Conservation (phyloP, 2,329 filamentous ascomycete genomes). For the Phialophora macrospora region DNA sequence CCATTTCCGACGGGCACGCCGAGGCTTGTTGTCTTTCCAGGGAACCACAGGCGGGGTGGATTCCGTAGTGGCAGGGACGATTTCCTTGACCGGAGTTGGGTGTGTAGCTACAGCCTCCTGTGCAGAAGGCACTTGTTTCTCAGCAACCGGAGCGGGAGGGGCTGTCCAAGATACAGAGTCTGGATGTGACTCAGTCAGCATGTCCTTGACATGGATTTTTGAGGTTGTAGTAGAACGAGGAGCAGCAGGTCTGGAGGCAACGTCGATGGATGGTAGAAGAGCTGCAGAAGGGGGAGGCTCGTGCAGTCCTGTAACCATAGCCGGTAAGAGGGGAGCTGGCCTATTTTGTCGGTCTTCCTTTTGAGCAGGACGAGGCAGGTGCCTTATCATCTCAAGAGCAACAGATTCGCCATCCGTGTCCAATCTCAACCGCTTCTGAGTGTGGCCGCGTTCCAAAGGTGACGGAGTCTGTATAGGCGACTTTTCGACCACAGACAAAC, state of each 20-base stretch:
- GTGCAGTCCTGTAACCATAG: slow-evolving; percentile 64
- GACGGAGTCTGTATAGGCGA: slow-evolving; percentile 37
- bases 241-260: slow-evolving; percentile 43
- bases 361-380: slow-evolving; percentile 54
- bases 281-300: slow-evolving; percentile 67
- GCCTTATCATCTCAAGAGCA: slow-evolving; percentile 48
- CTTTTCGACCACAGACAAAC: slow-evolving; percentile 53
- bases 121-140: slow-evolving; percentile 5
- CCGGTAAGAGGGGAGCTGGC: slow-evolving; percentile 50
- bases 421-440: slow-evolving; percentile 52
- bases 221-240: slow-evolving; percentile 33
- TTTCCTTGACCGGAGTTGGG: slow-evolving; percentile 14
- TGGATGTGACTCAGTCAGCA: slow-evolving; percentile 29
- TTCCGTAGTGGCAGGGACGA: slow-evolving; percentile 22
- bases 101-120: slow-evolving; percentile 2
- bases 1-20: slow-evolving; percentile 61
- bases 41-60: slow-evolving; percentile 42
- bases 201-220: slow-evolving; percentile 40
- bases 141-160: neutral
- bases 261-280: slow-evolving; percentile 65
- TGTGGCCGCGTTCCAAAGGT: slow-evolving; percentile 39
- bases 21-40: slow-evolving; percentile 44
- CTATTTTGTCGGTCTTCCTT: slow-evolving; percentile 52
- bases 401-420: slow-evolving; percentile 50
- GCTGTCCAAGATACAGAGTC: slow-evolving; percentile 7